Base-by-base conservation (phyloP, 208 protist genomes). In the Crithidia expoeki region DNA sequence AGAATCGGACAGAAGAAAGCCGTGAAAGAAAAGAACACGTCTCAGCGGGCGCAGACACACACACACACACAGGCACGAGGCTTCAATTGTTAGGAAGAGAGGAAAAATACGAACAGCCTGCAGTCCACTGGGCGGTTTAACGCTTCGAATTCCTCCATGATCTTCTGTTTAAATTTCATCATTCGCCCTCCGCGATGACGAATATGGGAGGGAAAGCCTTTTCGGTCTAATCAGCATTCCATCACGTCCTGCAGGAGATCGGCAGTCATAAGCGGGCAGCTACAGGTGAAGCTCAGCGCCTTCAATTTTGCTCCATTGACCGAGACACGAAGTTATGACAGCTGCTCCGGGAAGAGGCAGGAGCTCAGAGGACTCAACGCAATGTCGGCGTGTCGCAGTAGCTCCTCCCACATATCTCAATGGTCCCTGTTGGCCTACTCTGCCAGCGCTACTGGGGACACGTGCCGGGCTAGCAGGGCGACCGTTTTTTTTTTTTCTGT, bases 381-480 rank as follows among this genome's bases (percentile, higher is more conserved):
- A 49, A 98, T 95, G 52, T 70, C 80, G 12, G 73, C 34, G n/a
- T 66, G 21, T 49, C 92, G 92, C 40, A 86, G 89, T 32, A 98
- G 68, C 34, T 88, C 83, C 33, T 77, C 80, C 94, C 96, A 98
- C 34, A 91, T 89, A 58, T 90, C 78, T 30, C 97, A 69, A 77
- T 98, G 96, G 68, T 63, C 66, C 4, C 12, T 25, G 44, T 63
- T 72, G 21, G 34, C 66, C 47, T 61, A 23, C 28, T 72, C 93
- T 90, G 27, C 97, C 88, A 71, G 73, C 85, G 98, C 51, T 80
- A 81, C 56, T 86, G 96, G 63, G 94, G 86, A 70, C 98, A 96
- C 17, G 58, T 57, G 61, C 61, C 57, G 61, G 1, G 47, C 61
- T 33, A 44, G 25, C 17, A 68, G 33, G 9, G 56, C 61, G 3